Evolutionary conservation across 371 early-diverging fungal genomes (phyloP), one percentile per base, ranked within the genome.

Genomic region (Funneliformis caledonium): DNA sequence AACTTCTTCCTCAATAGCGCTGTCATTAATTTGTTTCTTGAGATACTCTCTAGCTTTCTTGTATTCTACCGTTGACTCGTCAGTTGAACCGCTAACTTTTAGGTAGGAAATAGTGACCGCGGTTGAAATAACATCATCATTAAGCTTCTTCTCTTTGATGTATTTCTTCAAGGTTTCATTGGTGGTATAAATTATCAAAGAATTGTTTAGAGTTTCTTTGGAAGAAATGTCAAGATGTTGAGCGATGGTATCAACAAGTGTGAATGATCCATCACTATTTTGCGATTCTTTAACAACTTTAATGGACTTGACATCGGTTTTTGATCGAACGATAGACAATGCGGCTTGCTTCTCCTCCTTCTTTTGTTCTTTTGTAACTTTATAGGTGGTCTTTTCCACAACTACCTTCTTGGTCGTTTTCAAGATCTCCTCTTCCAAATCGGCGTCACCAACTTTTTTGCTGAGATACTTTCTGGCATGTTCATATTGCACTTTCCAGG

Each of bases 91-190:
- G 33, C 22, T 11, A 5, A 7, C 16, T 22, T 73, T 73, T 6
- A 73, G 56, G n/a, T 76, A 76, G 2, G 61, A 22, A 43, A 76
- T 33, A 76, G 76, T 76, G n/a, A 76, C 19, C 0, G 61, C 62
- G 12, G 76, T 76, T 59, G 50, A 26, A 26, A 26, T 48, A 19
- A 31, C 62, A 1, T 61, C n/a, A 4, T 33, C 42, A 10, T 43
- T 76, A 60, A 61, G 31, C 19, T 76, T 61, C 45, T 62, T 11
- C n/a, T 43, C 45, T 11, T 19, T 59, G 7, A 14, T 6, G 22
- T 61, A 37, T 45, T 61, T 56, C 43, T 43, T 59, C 12, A 76
- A 4, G 9, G 19, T 42, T 0, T 70, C 70, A 43, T 43, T 70
- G 4, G 43, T 42, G 31, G 70, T 43, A 43, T 70, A 70, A 45